These are phyloP conservation scores for Talaromyces sp. DNA, from an alignment of 2,329 filamentous ascomycete genomes.

Conservation along the genomic window DNA sequence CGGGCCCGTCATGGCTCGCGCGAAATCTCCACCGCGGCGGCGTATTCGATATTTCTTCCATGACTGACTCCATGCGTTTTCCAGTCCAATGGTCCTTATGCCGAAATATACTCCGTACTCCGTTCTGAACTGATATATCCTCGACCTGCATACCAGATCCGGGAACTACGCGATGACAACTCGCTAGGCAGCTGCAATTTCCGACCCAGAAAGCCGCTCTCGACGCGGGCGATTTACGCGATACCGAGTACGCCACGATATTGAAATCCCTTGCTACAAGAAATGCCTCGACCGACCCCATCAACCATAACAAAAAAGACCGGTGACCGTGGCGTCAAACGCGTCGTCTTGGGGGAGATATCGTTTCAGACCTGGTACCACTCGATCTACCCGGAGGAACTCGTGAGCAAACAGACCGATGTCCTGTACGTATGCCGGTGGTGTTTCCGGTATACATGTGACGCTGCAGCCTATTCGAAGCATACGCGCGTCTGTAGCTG, in stretches of 20 bases:
- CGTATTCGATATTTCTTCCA: neutral
- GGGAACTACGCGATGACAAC: neutral
- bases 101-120: neutral
- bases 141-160: neutral
- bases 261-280: neutral
- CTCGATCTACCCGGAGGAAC: conserved; percentile 76
- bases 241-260: neutral
- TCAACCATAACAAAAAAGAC: conserved; percentile 10
- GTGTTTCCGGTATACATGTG: conserved; percentile 84
- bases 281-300: conserved; percentile 25
- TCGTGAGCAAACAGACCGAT: conserved; percentile 48
- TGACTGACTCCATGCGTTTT: neutral
- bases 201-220: neutral
- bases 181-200: neutral
- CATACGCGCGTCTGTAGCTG: conserved; percentile 50
- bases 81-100: neutral
- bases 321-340: conserved; percentile 72
- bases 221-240: neutral
- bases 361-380: conserved; percentile 90
- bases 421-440: conserved; percentile 80
- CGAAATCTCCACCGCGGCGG: neutral
- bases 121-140: no score
- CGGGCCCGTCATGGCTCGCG: neutral
- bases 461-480: conserved; percentile 30
- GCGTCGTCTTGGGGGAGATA: conserved; percentile 78